Base-by-base conservation (phyloP, 441 rosid species). In the Euphorbia celastroides region DNA sequence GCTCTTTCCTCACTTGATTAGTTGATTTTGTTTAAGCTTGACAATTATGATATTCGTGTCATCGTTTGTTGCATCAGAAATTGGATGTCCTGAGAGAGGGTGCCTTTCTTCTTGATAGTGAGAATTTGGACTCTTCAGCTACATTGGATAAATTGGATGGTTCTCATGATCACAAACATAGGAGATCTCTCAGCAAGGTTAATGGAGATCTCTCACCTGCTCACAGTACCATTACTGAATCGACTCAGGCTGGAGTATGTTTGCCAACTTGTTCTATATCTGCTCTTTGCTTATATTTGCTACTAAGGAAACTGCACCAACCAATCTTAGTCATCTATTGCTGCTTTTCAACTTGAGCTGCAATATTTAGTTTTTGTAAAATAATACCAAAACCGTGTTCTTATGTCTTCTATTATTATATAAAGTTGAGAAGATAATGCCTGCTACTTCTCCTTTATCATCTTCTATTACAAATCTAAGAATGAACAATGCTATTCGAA, bases 101-200 rank as follows among this genome's bases (percentile, higher is more conserved):
- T 77, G 70, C 88, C 76, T 78, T 77, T 76, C 79, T 81, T 66
- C 67, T 80, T 58, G 96, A 92, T 73, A 70, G 74, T 69, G 96
- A 81, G 71, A 83, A 74, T 75, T 82, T 76, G 64, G 93, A 84
- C 63, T 79, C 84, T 68, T 69, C 75, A 62, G 60, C 79, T 60
- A 75, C 82, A 57, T 81, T 71, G 60, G 68, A 79, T 65, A 64
- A 77, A 65, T 75, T 81, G 30, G 93, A 86, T 75, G 70, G 75
- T 61, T 82, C 91, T 76, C 59, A 60, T 72, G 88, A 82, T 73
- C 72, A 77, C 54, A 84, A 77, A 59, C 96, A 88, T 77, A 81
- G 68, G 74, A 84, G 88, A 75, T 84, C 93, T 70, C 83, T 92
- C 72, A 90, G 97, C 88, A 85, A 80, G 81, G 79, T 87, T 83